Conservation (phyloP, 1,284 basidiomycete species). For the Vanrija humicola region DNA sequence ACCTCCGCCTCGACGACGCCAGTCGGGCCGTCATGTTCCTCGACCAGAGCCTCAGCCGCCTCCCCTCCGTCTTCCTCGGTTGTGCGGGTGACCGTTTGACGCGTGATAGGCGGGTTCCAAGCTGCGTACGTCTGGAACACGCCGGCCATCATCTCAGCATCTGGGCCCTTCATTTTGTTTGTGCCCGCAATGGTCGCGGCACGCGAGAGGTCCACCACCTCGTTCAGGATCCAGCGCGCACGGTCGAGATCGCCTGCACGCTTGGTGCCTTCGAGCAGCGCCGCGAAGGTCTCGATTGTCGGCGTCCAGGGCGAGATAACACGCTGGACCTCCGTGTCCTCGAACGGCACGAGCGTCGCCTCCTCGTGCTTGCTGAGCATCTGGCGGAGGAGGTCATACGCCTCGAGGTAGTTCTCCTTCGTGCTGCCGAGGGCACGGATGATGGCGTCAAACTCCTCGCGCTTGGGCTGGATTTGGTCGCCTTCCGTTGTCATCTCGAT, state of each 20-base stretch:
- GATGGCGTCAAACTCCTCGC: conserved; percentile 71
- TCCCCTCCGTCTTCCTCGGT: background rate
- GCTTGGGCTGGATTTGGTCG: conserved; percentile 60
- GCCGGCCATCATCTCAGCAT: conserved; percentile 72
- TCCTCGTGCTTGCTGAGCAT: conserved; percentile 69
- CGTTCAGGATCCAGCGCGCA: conserved; percentile 85
- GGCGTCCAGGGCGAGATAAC: conserved; percentile 60
- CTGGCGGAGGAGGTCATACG: conserved; percentile 70
- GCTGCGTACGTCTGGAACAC: conserved; percentile 84
- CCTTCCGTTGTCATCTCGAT: conserved; percentile 78
- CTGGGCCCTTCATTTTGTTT: conserved; percentile 48
- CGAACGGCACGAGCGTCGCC: conserved; percentile 32
- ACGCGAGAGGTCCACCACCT: conserved; percentile 59
- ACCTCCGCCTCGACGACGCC: background rate
- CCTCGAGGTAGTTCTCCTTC: conserved; percentile 63
- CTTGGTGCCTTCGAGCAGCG: conserved; percentile 84
- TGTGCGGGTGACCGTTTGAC: conserved; percentile 6
- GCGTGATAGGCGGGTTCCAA: conserved; percentile 57
- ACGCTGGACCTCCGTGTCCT: conserved; percentile 18
- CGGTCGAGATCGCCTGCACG: conserved; percentile 75
- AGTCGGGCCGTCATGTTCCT: conserved; percentile 1
- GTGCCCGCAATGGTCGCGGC: background rate
- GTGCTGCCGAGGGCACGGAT: conserved; percentile 64
- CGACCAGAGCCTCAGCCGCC: background rate
- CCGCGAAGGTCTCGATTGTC: conserved; percentile 67